Conservation (phyloP, 2,329 filamentous ascomycete genomes). For the Epichloe gansuensis region DNA sequence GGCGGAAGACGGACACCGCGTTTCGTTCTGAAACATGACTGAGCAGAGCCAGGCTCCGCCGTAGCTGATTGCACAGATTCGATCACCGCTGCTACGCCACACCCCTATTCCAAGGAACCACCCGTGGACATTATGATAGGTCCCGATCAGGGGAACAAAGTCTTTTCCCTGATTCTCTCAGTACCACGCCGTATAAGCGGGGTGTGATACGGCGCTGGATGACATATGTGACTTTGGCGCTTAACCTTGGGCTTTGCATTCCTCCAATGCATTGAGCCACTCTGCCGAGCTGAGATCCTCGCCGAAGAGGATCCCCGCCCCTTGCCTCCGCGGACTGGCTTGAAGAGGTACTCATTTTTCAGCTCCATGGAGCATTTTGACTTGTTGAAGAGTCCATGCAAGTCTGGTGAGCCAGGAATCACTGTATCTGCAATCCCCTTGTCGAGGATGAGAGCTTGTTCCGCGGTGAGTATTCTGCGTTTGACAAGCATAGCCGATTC, state of each 20-base stretch:
- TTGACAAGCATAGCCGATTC: conserved; percentile 19
- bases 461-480: conserved; percentile 14
- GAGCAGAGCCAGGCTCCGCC: conserved; percentile 24
- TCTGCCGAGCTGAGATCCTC: conserved; percentile 19
- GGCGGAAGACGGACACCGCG: neutral
- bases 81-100: conserved; percentile 19
- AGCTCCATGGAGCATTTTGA: conserved; percentile 7
- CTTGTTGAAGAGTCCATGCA: conserved; percentile 11
- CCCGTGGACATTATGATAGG: conserved; percentile 20
- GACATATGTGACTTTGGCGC: conserved; percentile 12
- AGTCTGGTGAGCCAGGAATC: conserved; percentile 17
- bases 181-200: conserved; percentile 20
- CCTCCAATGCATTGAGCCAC: conserved; percentile 17
- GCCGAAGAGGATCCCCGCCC: conserved; percentile 29
- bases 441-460: conserved; percentile 16
- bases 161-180: conserved; percentile 15
- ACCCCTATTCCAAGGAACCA: conserved; percentile 17
- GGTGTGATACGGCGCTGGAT: conserved; percentile 20
- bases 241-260: conserved; percentile 6
- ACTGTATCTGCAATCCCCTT: conserved; percentile 22
- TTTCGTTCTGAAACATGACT: conserved; percentile 11
- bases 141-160: conserved; percentile 21
- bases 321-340: conserved; percentile 26
- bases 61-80: conserved; percentile 20
- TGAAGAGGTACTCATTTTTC: conserved; percentile 22